Conservation (phyloP, 2,329 filamentous ascomycete genomes). For the Boeremia lycopersici region DNA sequence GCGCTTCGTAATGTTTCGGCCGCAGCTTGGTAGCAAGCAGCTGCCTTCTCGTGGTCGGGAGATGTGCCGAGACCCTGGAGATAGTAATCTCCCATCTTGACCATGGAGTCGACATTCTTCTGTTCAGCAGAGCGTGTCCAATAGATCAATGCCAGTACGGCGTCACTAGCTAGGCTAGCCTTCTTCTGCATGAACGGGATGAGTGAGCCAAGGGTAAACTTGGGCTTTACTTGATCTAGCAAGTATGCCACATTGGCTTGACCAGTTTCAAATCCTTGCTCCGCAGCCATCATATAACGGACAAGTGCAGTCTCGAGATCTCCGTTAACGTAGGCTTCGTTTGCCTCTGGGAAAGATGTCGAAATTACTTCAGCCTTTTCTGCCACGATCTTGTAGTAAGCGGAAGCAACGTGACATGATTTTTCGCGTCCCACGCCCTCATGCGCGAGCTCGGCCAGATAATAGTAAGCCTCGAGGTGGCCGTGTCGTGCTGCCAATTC, state of each 20-base stretch:
- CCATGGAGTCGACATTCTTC: conserved; percentile 87
- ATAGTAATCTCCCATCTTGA: conserved; percentile 99
- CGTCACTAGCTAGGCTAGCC: conserved; percentile 60
- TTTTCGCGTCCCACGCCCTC: conserved; percentile 80
- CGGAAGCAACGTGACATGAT: conserved; percentile 75
- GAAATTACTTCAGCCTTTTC: conserved; percentile 88
- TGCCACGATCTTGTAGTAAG: conserved; percentile 87
- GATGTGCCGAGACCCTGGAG: conserved; percentile 76
- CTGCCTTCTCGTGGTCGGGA: conserved; percentile 80
- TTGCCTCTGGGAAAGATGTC: conserved; percentile 82
- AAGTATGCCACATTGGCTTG: conserved; percentile 91
- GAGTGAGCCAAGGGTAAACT: conserved; percentile 60
- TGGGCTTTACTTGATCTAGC: conserved; percentile 67
- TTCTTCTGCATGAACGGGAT: conserved; percentile 54
- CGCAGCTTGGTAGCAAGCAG: conserved; percentile 88
- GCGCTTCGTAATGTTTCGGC: conserved; percentile 91
- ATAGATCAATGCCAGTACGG: conserved; percentile 79
- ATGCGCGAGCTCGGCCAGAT: conserved; percentile 84
- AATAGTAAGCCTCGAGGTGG: conserved; percentile 89
- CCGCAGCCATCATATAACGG: conserved; percentile 83
- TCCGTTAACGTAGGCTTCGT: conserved; percentile 78
- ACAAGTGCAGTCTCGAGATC: conserved; percentile 81
- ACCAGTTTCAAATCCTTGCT: conserved; percentile 87
- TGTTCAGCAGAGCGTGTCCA: conserved; percentile 96
- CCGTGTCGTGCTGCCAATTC: conserved; percentile 82